Evolutionary conservation across 805 yeast species (phyloP), one percentile per base, ranked within the genome.

Genomic region (Yarrowia keelungensis): DNA sequence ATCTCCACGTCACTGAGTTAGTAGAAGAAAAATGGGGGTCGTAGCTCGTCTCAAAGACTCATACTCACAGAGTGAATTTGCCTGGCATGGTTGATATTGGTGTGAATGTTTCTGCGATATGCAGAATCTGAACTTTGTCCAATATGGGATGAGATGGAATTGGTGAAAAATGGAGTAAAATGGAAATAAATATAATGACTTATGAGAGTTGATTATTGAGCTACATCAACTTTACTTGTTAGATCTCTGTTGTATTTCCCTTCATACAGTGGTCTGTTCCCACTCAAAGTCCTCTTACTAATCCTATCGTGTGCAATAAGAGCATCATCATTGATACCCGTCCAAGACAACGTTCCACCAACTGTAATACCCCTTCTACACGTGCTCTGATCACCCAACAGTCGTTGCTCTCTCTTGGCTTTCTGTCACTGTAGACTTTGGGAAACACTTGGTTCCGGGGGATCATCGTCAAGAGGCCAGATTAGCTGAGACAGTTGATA

Each of bases 1-100:
- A 92, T 81, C 19, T 59, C 22, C 79, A 78, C 36, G 65, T 59
- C 65, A 8, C 65, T 59, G 26, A 1, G 65, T 59, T 59, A 59
- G 65, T 14, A 9, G 16, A 11, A 9, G 56, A 8, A 3, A 47
- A 15, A 15, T n/a, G 64, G 3, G 8, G 5, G 15, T 11, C 11
- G 22, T n/a, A 11, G 16, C 39, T 43, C 11, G 7, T 42, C 26
- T 14, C 38, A 0, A 16, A 9, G 14, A 22, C 38, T 19, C 46
- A 8, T 59, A 59, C 65, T 59, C 51, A 59, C 65, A 59, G 65
- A 35, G 65, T 59, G 65, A 45, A 59, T 45, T 59, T 59, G 41
- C 65, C 65, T 43, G 65, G 42, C 51, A 56, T 56, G 22, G 22
- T 41, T 22, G 62, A 56, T 14, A 39, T 26, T 41, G 46, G 61